A percentile compares a stretch with the other conserved stretches of the same genome.
phyloP scores from a whole-genome alignment of 208 protist species.

The Trypanosoma avium region DNA sequence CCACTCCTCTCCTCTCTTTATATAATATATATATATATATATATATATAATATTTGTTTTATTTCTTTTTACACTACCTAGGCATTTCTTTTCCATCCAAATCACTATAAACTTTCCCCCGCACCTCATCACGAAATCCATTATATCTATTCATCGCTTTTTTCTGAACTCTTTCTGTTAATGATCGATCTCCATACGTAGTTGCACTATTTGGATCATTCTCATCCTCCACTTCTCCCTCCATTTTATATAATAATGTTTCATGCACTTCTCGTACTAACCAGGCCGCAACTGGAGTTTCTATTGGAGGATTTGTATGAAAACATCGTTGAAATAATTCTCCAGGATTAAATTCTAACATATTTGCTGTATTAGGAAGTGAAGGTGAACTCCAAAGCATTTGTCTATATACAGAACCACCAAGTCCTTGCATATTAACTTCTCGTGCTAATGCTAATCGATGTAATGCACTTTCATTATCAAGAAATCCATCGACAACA shows the following conservation, averaged over 20 bases:
- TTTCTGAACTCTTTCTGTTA: conserved; percentile 84
- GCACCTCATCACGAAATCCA: conserved; percentile 79
- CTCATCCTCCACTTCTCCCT: conserved; percentile 88
- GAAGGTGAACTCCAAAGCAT: conserved; percentile 73
- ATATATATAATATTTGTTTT: background rate
- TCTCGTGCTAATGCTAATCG: conserved; percentile 69
- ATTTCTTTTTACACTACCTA: conserved; percentile 4
- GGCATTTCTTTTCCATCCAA: conserved; percentile 66
- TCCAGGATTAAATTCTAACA: conserved; percentile 51
- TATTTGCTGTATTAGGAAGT: conserved; percentile 57
- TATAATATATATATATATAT: background rate
- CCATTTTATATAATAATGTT: conserved; percentile 82
- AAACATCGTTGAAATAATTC: conserved; percentile 68
- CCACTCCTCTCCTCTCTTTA: background rate
- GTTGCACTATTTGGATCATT: conserved; percentile 89
- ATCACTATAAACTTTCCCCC: conserved; percentile 81
- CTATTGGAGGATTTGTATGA: conserved; percentile 48
- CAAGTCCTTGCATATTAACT: conserved; percentile 84
- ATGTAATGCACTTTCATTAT: conserved; percentile 85
- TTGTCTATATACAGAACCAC: conserved; percentile 79
- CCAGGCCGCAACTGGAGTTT: conserved; percentile 71
- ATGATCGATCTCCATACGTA: conserved; percentile 75
- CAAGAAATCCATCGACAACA: conserved; percentile 76
- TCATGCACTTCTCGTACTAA: conserved; percentile 67
- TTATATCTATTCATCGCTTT: conserved; percentile 92